A percentile compares a stretch with the other conserved stretches of the same genome.
Evolutionary conservation across 805 yeast genomes (phyloP).

Genomic region (Zygotorulaspora chibaensis): DNA sequence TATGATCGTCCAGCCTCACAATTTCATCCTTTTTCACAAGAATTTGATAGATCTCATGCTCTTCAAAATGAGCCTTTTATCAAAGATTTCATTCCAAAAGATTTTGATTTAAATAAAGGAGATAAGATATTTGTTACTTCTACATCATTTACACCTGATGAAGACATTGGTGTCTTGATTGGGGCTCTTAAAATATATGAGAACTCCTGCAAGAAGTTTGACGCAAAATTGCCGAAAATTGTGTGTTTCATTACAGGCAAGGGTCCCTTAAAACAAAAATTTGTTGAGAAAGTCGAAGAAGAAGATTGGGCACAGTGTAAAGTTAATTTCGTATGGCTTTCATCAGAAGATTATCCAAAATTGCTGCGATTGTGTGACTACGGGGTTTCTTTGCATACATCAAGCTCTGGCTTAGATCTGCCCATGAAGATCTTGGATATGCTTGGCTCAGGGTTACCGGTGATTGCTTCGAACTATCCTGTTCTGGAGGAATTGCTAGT

Average conservation of each 20-base stretch:
- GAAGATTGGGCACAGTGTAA: constrained; percentile 46
- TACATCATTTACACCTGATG: constrained; percentile 95
- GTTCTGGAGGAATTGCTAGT: constrained; percentile 76
- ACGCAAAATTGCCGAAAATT: constrained; percentile 42
- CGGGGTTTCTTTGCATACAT: constrained; percentile 85
- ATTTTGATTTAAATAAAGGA: constrained; percentile 33
- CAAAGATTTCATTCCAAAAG: constrained; percentile 32
- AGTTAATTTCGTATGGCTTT: constrained; percentile 70
- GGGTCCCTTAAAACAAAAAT: constrained; percentile 71
- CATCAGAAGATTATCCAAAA: constrained; percentile 72
- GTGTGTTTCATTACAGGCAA: constrained; percentile 90
- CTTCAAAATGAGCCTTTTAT: constrained; percentile 31
- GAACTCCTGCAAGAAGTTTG: constrained; percentile 22
- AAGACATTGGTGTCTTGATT: constrained; percentile 68
- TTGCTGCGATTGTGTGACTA: constrained; percentile 74
- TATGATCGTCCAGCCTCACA: constrained; percentile 80
- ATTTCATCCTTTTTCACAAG: constrained; percentile 48
- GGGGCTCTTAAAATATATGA: constrained; percentile 66
- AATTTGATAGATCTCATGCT: constrained; percentile 18
- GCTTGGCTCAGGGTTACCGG: constrained; percentile 96
- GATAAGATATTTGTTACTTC: constrained; percentile 76
- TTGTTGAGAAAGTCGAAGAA: constrained; percentile 44
- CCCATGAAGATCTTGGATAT: constrained; percentile 97
- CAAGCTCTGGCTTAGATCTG: constrained; percentile 88
- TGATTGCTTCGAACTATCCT: constrained; percentile 67